Conservation (phyloP, 1,139 yeast species). For the Zygoascus meyerae region DNA sequence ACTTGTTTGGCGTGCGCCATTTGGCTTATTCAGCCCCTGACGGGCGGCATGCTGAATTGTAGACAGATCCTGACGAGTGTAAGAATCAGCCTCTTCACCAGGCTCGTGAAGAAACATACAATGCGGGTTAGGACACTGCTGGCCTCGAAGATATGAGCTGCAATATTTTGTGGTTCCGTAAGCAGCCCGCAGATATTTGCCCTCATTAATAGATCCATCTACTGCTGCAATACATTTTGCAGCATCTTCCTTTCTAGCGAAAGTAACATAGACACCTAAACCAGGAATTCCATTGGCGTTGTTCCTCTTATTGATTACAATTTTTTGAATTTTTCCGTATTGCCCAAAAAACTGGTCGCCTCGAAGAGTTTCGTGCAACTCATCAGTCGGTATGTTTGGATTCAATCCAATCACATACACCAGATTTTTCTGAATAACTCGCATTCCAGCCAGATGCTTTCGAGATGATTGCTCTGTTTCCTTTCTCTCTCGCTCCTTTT, state of each 20-base stretch:
- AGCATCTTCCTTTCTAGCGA: slow-evolving; percentile 89
- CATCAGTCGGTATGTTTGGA: slow-evolving; percentile 87
- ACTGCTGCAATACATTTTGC: slow-evolving; percentile 87
- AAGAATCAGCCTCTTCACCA: slow-evolving; percentile 97
- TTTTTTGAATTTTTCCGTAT: slow-evolving; percentile 90
- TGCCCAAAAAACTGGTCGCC: slow-evolving; percentile 96
- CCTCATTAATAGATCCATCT: slow-evolving; percentile 92
- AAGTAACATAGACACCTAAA: slow-evolving; percentile 93
- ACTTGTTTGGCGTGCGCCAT: slow-evolving; percentile 33
- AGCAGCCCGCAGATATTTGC: slow-evolving; percentile 81
- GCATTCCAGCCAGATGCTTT: slow-evolving; percentile 91
- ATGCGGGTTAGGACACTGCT: slow-evolving; percentile 95
- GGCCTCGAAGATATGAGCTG: slow-evolving; percentile 89
- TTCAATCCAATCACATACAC: slow-evolving; percentile 95
- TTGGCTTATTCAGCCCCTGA: slow-evolving; percentile 11
- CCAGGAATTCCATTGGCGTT: slow-evolving; percentile 57
- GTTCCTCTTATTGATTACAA: slow-evolving; percentile 79
- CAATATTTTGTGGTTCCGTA: slow-evolving; percentile 99
- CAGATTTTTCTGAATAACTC: slow-evolving; percentile 94
- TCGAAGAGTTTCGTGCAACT: slow-evolving; percentile 73
- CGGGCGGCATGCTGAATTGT: slow-evolving; percentile 53
- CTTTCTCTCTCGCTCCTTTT: slow-evolving; percentile 84
- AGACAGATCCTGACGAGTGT: slow-evolving; percentile 85
- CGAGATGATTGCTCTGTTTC: slow-evolving; percentile 67
- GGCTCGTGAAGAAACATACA: slow-evolving; percentile 99